Conservation (phyloP, 2,329 filamentous ascomycete genomes). For the Aspergillus vadensis region DNA sequence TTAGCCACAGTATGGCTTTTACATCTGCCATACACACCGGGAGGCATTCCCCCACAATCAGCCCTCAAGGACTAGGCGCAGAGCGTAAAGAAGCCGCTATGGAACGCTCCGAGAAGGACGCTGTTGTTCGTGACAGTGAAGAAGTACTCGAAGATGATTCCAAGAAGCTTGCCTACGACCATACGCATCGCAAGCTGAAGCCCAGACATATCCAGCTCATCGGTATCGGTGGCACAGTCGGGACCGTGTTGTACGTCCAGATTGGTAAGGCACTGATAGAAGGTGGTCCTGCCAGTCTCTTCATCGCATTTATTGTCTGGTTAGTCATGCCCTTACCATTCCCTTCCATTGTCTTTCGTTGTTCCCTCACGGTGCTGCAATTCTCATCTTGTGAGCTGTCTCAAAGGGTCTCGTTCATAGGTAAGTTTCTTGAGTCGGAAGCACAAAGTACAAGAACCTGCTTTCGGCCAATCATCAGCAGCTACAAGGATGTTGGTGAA, state of each 20-base stretch:
- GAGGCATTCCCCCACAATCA: conserved; percentile 13
- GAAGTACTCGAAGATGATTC: conserved; percentile 28
- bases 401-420: not conserved
- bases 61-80: conserved; percentile 17
- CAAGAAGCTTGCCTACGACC: conserved; percentile 30
- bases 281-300: conserved; percentile 48
- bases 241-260: conserved; percentile 47
- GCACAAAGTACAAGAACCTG: not conserved
- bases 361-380: conserved; percentile 5
- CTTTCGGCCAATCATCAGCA: not conserved
- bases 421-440: conserved; percentile 4
- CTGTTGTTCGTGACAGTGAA: conserved; percentile 20
- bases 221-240: conserved; percentile 50
- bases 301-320: conserved; percentile 50
- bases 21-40: conserved; percentile 21
- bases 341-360: conserved; percentile 9
- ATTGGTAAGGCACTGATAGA: conserved; percentile 44
- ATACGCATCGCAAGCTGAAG: conserved; percentile 47
- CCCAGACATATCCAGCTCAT: conserved; percentile 51
- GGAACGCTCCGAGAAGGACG: conserved; percentile 22
- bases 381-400: not conserved
- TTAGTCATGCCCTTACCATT: conserved; percentile 30
- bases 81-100: conserved; percentile 13
- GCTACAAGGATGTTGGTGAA: not conserved
- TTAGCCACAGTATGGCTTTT: conserved; percentile 10